These are phyloP conservation scores for Tripterygium wilfordii DNA, from an alignment of 177 flowering plant species.

Conservation along the genomic window DNA sequence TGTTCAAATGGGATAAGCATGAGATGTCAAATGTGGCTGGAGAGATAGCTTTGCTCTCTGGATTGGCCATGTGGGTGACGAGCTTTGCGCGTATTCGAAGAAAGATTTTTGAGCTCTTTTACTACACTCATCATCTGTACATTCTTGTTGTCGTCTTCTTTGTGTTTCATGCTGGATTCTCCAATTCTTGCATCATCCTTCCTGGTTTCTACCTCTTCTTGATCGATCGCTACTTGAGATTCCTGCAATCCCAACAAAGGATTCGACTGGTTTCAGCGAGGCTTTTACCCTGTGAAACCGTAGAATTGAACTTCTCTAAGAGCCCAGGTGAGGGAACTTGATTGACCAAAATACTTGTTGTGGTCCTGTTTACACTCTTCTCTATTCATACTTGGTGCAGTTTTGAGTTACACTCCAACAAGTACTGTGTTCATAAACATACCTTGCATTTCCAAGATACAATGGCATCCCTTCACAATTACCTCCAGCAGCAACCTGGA, in stretches of 20 bases:
- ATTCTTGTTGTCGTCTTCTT: constrained; percentile 47
- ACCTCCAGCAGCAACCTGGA: constrained; percentile 48
- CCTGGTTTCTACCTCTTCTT: constrained; percentile 73
- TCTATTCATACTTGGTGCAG: constrained; percentile 16
- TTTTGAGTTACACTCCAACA: constrained; percentile 38
- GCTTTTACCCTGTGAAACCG: constrained; percentile 40
- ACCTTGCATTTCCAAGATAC: constrained; percentile 49
- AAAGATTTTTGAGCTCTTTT: constrained; percentile 68
- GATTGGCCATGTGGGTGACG: constrained; percentile 48
- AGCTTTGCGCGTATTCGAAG: constrained; percentile 41
- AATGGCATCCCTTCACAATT: constrained; percentile 77
- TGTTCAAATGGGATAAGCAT: constrained; percentile 35
- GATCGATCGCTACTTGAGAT: constrained; percentile 57
- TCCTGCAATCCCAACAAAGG: constrained; percentile 48
- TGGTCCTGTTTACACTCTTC: not conserved
- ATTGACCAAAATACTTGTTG: too few species aligned
- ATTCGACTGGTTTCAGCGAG: constrained; percentile 53
- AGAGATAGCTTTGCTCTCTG: constrained; percentile 38
- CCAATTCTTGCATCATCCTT: constrained; percentile 43
- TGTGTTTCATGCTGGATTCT: constrained; percentile 49
- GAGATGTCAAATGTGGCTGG: constrained; percentile 54
- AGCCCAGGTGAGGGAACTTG: constrained; percentile 28
- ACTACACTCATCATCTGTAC: constrained; percentile 65
- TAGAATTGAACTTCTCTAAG: constrained; percentile 66
- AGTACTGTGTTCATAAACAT: constrained; percentile 51